Evolutionary conservation across 2,329 filamentous ascomycete genomes (phyloP).

Genomic region (Ramularia endophylla): DNA sequence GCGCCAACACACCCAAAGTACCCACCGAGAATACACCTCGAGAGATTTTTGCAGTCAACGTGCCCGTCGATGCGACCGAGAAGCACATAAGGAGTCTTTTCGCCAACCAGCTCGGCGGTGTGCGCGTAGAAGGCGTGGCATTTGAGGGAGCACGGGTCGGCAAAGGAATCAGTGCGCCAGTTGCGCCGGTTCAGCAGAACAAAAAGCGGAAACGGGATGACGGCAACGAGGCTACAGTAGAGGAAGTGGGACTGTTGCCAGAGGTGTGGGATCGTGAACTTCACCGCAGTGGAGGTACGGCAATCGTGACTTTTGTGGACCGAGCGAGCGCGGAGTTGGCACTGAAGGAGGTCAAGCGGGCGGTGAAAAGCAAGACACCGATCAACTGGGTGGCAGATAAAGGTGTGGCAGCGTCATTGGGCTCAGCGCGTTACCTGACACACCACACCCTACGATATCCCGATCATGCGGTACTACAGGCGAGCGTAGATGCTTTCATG

Average conservation of each 20-base stretch:
- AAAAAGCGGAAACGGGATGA: slow-evolving; percentile 53
- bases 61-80: slow-evolving; percentile 78
- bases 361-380: slow-evolving; percentile 50
- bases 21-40: slow-evolving; percentile 67
- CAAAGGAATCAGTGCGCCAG: slow-evolving; percentile 31
- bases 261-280: slow-evolving; percentile 66
- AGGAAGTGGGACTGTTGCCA: slow-evolving; percentile 52
- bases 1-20: slow-evolving; percentile 73
- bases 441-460: slow-evolving; percentile 72
- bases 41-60: slow-evolving; percentile 84
- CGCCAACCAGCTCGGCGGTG: slow-evolving; percentile 64
- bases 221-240: slow-evolving; percentile 35
- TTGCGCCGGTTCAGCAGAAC: slow-evolving; percentile 30
- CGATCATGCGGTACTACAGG: slow-evolving; percentile 59
- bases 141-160: slow-evolving; percentile 61
- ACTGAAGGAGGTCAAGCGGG: slow-evolving; percentile 66
- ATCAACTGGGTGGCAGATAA: slow-evolving; percentile 63
- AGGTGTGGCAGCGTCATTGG: slow-evolving; percentile 53
- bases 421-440: slow-evolving; percentile 46
- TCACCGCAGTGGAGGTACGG: slow-evolving; percentile 68
- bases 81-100: slow-evolving; percentile 72
- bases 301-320: slow-evolving; percentile 79
- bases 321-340: slow-evolving; percentile 68
- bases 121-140: slow-evolving; percentile 68
- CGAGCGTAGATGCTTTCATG: slow-evolving; percentile 79